Percentiles rank a stretch among this genome's conserved stretches.
These are phyloP conservation scores for Gossypium ekmanianum DNA, from an alignment of 345 rosid species.

Conservation along the genomic window DNA sequence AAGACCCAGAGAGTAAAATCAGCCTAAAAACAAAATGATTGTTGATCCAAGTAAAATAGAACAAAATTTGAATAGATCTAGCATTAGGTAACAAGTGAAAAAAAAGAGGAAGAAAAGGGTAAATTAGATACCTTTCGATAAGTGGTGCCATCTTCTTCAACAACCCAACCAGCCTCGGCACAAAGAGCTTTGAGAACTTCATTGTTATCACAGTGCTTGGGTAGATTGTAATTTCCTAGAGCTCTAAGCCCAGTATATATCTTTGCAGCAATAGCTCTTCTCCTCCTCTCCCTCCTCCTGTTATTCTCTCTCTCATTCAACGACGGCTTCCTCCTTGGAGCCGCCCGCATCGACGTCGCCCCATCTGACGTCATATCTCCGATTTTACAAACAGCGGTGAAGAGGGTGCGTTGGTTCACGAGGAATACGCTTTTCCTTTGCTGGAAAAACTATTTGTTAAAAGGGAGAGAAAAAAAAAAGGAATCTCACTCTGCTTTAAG, in stretches of 20 bases:
- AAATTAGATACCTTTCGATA: constrained; percentile 69
- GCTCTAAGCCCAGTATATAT: constrained; percentile 80
- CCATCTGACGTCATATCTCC: constrained; percentile 76
- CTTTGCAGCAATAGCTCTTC: constrained; percentile 92
- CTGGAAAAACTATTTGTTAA: constrained; percentile 34
- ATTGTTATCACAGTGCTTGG: constrained; percentile 95
- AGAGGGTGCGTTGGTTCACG: constrained; percentile 36
- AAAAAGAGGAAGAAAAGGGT: neutral
- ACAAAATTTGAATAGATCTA: constrained; percentile 1
- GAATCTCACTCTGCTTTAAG: constrained; percentile 19
- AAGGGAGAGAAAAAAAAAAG: constrained; percentile 27
- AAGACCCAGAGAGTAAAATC: constrained; percentile 2
- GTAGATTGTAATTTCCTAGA: constrained; percentile 78
- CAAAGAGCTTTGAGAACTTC: constrained; percentile 93
- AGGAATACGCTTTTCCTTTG: constrained; percentile 47
- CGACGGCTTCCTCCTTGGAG: constrained; percentile 86
- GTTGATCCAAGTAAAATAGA: constrained; percentile 10
- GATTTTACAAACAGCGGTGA: constrained; percentile 3
- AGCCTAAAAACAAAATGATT: neutral
- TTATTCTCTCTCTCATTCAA: constrained; percentile 97
- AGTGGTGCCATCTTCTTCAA: constrained; percentile 92
- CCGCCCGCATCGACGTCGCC: constrained; percentile 59
- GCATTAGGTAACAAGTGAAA: neutral
- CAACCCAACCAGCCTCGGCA: constrained; percentile 91
- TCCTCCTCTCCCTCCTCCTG: constrained; percentile 83